Evolutionary conservation across 1,139 yeast genomes (phyloP), one percentile per base, ranked within the genome.

Genomic region (Wickerhamiella pararugosa): DNA sequence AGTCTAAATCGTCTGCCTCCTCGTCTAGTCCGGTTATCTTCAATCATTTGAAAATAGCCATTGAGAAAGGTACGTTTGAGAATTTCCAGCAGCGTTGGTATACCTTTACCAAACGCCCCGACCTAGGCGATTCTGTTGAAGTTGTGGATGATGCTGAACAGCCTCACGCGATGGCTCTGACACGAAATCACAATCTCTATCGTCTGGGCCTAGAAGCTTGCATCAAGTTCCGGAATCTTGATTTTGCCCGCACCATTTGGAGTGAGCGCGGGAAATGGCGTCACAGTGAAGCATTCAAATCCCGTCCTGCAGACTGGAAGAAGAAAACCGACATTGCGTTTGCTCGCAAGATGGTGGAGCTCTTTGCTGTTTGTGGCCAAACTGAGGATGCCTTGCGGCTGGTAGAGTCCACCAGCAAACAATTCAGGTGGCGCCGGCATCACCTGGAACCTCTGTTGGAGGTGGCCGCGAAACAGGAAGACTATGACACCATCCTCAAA

Each of bases 221-320:
- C 9, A 40, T 27, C 7, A 81, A 86, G 3, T 71, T 73, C 5
- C 65, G 65, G 40, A 71, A 72, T 52, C 61, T 69, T 40, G 65
- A 64, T 1, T 71, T 79, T 54, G 86, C 87, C 2, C 75, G 75
- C 45, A 58, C 62, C 32, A 66, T 80, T 1, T 83, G 95, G 94
- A 59, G 62, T 2, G 93, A 81, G 54, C 70, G 95, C 54, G 96
- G 95, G 2, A 50, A 58, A 34, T 83, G 69, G 61, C 67, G 96
- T 40, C 75, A 75, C 46, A 67, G 82, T 0, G 39, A 46, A 0
- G 50, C 51, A 1, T 82, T 76, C 62, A 70, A 64, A 44, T 43
- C 49, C 0, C 50, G 76, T 30, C 44, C 65, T 1, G 53, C 63
- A 7, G 51, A 47, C 1, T 59, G 58, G 31, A 76, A 75, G 50